Percentiles rank a stretch among this genome's conserved stretches.
phyloP scores from a whole-genome alignment of 192 early-diverging fungal genomes.

The Chytriomyces hyalinus region DNA sequence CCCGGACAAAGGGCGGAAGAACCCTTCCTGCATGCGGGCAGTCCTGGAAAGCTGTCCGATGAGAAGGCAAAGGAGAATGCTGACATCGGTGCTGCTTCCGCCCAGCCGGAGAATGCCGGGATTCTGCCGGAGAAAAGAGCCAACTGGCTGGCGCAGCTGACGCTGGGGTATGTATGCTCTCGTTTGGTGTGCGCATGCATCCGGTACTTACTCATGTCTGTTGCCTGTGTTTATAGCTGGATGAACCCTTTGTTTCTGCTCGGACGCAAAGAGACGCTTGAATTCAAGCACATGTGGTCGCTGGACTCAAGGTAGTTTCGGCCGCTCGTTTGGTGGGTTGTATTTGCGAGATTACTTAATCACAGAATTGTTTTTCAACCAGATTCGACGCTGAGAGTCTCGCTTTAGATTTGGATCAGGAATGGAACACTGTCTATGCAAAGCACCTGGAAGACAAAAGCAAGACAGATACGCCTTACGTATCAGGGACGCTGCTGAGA shows the following conservation, averaged over 20 bases:
- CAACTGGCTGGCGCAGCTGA: constrained; percentile 13
- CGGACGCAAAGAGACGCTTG: constrained; percentile 60
- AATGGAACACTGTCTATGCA: constrained; percentile 38
- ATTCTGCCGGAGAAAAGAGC: constrained; percentile 7
- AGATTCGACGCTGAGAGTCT: constrained; percentile 43
- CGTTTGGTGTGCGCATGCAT: neutral
- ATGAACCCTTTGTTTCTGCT: constrained; percentile 27
- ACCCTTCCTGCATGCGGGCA: neutral
- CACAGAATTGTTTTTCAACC: neutral
- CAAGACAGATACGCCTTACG: constrained; percentile 10
- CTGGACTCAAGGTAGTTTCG: constrained; percentile 38
- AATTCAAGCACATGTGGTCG: constrained; percentile 62
- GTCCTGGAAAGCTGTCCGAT: neutral
- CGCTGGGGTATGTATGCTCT: constrained; percentile 16
- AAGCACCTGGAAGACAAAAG: neutral
- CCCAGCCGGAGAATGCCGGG: constrained; percentile 9
- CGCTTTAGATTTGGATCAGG: constrained; percentile 29
- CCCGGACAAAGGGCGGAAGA: too few species aligned
- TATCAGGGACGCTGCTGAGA: constrained; percentile 8
- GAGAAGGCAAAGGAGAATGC: neutral
- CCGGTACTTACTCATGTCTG: too few species aligned
- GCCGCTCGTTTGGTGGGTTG: too few species aligned
- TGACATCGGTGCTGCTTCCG: neutral
- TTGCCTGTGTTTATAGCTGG: constrained; percentile 11
- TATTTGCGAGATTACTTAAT: neutral